These are phyloP conservation scores for Pseudognaphalium luteoalbum DNA, from an alignment of 129 eudicot species.

Conservation along the genomic window DNA sequence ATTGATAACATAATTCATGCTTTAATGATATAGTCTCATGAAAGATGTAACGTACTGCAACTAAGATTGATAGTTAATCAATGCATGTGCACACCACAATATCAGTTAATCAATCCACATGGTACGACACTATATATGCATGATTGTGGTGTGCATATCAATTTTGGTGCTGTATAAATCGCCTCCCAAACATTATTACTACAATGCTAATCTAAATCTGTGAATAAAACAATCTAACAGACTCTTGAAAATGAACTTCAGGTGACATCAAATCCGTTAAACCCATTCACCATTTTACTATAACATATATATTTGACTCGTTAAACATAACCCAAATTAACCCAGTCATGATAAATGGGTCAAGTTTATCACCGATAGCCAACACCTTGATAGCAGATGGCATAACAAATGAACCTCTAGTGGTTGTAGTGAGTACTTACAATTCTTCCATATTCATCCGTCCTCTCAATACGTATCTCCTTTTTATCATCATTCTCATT, in stretches of 20 bases:
- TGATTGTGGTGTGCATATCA: neutral
- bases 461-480: slow-evolving; percentile 86
- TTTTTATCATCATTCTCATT: slow-evolving; percentile 60
- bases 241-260: neutral
- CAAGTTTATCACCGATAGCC: neutral
- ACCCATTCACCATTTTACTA: neutral
- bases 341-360: neutral
- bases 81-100: too few relatives aligned
- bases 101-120: too few relatives aligned
- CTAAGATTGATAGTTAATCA: neutral
- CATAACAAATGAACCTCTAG: neutral
- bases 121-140: neutral
- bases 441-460: slow-evolving; percentile 92
- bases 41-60: slow-evolving; percentile 1
- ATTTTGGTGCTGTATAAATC: neutral
- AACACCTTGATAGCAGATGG: neutral
- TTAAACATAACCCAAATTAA: neutral
- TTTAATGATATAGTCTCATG: neutral
- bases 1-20: slow-evolving; percentile 5
- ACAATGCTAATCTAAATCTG: neutral
- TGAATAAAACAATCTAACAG: neutral
- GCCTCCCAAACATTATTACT: neutral
- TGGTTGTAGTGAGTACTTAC: slow-evolving; percentile 51
- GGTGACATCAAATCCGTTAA: neutral
- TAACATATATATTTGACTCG: neutral